Conservation (phyloP, 208 protist genomes). For the Trypanosoma cruzi region DNA sequence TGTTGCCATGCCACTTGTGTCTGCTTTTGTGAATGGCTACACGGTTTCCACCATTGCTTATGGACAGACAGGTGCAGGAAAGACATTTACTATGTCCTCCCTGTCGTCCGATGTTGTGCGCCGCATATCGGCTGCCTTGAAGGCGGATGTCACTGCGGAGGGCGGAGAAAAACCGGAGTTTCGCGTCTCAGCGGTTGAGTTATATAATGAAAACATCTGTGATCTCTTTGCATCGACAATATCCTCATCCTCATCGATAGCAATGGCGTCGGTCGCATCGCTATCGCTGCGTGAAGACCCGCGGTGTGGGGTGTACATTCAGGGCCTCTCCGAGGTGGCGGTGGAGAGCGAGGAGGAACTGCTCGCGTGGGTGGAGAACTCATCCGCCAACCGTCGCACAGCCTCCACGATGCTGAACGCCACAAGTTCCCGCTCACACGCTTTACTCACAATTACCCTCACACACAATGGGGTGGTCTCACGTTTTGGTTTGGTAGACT, state of each 20-base stretch:
- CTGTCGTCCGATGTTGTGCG: slow-evolving; percentile 81
- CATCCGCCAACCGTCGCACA: slow-evolving; percentile 88
- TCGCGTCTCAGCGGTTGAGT: slow-evolving; percentile 86
- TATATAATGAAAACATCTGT: slow-evolving; percentile 94
- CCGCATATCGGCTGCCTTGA: slow-evolving; percentile 73
- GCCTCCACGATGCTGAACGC: slow-evolving; percentile 94
- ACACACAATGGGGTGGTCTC: slow-evolving; percentile 52
- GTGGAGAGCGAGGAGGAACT: slow-evolving; percentile 78
- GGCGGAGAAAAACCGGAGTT: slow-evolving; percentile 15
- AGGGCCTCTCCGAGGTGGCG: slow-evolving; percentile 63
- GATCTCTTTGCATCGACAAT: slow-evolving; percentile 71
- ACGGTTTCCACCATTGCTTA: slow-evolving; percentile 95
- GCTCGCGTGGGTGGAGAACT: slow-evolving; percentile 71
- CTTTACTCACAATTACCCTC: slow-evolving; percentile 91
- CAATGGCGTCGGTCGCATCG: not conserved
- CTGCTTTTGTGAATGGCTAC: slow-evolving; percentile 85
- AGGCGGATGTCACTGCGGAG: slow-evolving; percentile 20
- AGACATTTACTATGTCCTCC: slow-evolving; percentile 94
- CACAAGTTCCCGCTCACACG: slow-evolving; percentile 92
- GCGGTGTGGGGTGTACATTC: slow-evolving; percentile 78
- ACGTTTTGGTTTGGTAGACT: slow-evolving; percentile 93
- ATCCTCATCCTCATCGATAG: not conserved
- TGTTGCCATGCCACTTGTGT: slow-evolving; percentile 72
- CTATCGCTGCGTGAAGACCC: slow-evolving; percentile 90
- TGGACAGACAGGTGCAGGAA: slow-evolving; percentile 95